Base-by-base conservation (phyloP, 257 asterid genomes). In the Solanum lycopersicoides region DNA sequence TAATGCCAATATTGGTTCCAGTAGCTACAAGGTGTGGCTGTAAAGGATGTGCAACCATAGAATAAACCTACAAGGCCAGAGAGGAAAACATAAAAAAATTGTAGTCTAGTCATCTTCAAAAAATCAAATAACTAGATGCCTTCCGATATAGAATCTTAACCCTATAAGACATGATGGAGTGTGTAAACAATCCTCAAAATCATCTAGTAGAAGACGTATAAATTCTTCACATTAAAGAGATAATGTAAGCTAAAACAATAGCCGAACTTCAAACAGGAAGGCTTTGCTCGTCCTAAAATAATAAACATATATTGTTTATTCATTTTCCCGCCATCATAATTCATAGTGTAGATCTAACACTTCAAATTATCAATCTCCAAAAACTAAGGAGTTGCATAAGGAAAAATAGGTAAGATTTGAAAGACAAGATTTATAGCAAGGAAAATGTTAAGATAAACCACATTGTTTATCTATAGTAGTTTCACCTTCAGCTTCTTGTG, bases 21-120 rank as follows among this genome's bases (percentile, higher is more conserved):
- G 98, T 93, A 83, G 99, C 98, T 83, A 97, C 99, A 87, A 97
- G 94, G 91, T 97, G 99, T 69, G 99, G 98, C 88, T 94, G 99
- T 80, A 97, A 89, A 90, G 99, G 88, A 90, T 97, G 99, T 87
- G 99, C 98, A 88, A 92, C 98, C 99, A 97, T 97, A 88, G 98
- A 94, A 91, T 92, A 97, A 41, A 95, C 98, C 99, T 97, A 90
- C 42, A 86, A 21, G 45, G 41, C 50, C 87, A 83, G 20, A 84
- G 85, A 82, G 63, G 63, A 85, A 65, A 77, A 60, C 79, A 20
- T 45, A 23, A 72, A 15, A 84, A 86, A 66, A 25, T 16, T 77
- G 25, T 39, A 25, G 25, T 56, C 80, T 14, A 68, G 30, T 53
- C 59, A 74, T 73, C 68, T 34, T 47, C 71, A 30, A 75, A 87